phyloP scores from a whole-genome alignment of 257 asterid species.

The Solanum chiquidenum region DNA sequence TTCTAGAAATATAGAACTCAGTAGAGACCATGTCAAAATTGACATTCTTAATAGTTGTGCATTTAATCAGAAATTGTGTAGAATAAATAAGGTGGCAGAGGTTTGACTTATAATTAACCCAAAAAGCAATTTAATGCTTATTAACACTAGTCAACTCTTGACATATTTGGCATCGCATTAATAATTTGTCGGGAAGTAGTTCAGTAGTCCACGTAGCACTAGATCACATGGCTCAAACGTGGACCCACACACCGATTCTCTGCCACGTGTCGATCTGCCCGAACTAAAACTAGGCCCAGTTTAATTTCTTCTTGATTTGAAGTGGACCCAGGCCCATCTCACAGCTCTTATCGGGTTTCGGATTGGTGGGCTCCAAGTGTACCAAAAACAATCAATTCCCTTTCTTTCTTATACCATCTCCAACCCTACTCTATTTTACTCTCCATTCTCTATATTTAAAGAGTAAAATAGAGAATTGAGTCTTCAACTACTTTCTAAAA shows the following conservation, averaged over 20 bases:
- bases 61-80: neutral
- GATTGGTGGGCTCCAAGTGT: neutral
- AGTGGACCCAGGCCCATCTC: neutral
- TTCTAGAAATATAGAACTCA: neutral
- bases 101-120: neutral
- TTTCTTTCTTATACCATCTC: neutral
- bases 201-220: neutral
- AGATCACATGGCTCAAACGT: neutral
- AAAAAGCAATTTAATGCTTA: neutral
- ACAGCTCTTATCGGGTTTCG: neutral
- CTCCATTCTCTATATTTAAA: too few species aligned
- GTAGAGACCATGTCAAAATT: neutral
- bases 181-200: neutral
- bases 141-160: neutral
- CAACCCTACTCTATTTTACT: too few species aligned
- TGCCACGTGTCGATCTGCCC: neutral
- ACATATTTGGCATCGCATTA: neutral
- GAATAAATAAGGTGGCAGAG: neutral
- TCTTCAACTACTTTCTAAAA: too few species aligned
- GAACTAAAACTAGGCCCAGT: neutral
- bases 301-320: neutral
- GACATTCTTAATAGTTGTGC: neutral
- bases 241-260: neutral
- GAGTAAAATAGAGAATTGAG: too few species aligned
- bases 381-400: neutral